Evolutionary conservation across 768 basidiomycete genomes (phyloP), one percentile per base, ranked within the genome.

Genomic region (Cystobasidium tubakii): DNA sequence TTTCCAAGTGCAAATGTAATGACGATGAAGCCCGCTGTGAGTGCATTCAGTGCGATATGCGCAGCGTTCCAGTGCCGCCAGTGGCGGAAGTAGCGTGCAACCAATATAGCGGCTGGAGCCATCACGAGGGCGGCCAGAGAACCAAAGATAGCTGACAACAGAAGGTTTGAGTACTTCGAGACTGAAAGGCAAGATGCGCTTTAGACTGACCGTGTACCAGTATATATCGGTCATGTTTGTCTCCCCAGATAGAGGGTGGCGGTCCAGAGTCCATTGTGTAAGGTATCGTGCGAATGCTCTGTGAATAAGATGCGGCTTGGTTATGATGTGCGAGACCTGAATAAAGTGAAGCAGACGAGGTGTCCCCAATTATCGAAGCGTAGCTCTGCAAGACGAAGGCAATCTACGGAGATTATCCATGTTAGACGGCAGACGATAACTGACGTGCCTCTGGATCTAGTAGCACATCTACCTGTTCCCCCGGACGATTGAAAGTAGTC

Each of bases 1-100:
- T 67, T 72, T 69, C 67, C 70, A 1, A 72, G 70, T n/a, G 60
- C 70, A 31, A 72, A 72, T 4, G 63, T 31, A n/a, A 65, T 53
- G 17, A 62, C 12, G 19, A 73, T 31, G 29, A 73, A 67, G 7
- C 43, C 25, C 10, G 46, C 12, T 17, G 72, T 73, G 23, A 66
- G 42, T 23, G 36, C 27, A 23, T 73, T 34, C 10, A 73, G 29
- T 9, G 42, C 64, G 9, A 50, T 31, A 27, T 73, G 72, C 10
- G 65, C 23, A 13, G 10, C 15, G 43, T 34, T 73, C 72, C 72
- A 73, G 34, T 73, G 12, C 19, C n/a, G 15, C 54, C 57, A 73
- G 9, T 3, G n/a, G 2, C 72, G 25, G 39, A 29, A 21, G 63
- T 73, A 67, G 10, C 66, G 66, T 3, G 42, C 66, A 6, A 67